Evolutionary conservation across 345 rosid species (phyloP).

Genomic region (Combretum micranthum): DNA sequence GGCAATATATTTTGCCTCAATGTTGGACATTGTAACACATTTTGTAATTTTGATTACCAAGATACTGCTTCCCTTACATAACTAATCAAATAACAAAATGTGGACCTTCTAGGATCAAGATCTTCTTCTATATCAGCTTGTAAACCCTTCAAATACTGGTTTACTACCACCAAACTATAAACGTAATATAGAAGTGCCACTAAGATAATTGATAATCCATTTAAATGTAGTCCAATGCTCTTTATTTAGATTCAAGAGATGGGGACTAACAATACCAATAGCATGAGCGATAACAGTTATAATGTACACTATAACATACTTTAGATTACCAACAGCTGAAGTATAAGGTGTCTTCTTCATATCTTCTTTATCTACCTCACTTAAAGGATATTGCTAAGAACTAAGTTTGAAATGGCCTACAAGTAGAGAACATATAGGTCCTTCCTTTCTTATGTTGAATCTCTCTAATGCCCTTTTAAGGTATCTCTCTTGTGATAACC

Average conservation of each 20-base stretch:
- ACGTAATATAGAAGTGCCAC: slow-evolving; percentile 1
- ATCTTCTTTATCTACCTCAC: background rate
- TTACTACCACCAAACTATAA: no score
- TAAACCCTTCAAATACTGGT: background rate
- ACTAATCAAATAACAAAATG: slow-evolving; percentile 1
- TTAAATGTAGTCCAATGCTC: slow-evolving; percentile 4
- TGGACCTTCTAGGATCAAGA: slow-evolving; percentile 3
- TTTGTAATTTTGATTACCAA: no score
- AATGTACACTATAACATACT: background rate
- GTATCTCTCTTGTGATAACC: slow-evolving; percentile 5
- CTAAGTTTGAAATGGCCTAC: background rate
- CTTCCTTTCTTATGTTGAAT: background rate
- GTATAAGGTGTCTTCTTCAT: slow-evolving; percentile 1
- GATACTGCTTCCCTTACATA: background rate
- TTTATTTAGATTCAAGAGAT: background rate
- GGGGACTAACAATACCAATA: slow-evolving; percentile 1
- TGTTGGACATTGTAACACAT: no score
- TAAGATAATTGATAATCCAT: slow-evolving; percentile 4
- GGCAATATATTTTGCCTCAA: no score
- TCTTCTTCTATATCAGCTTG: slow-evolving; percentile 1
- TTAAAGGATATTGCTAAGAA: background rate
- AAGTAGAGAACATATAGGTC: background rate
- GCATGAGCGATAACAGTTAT: slow-evolving; percentile 1
- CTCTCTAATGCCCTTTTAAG: no score
- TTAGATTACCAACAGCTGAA: background rate